Conservation (phyloP, 495 filamentous ascomycete genomes). For the Penicillium samsonianum region DNA sequence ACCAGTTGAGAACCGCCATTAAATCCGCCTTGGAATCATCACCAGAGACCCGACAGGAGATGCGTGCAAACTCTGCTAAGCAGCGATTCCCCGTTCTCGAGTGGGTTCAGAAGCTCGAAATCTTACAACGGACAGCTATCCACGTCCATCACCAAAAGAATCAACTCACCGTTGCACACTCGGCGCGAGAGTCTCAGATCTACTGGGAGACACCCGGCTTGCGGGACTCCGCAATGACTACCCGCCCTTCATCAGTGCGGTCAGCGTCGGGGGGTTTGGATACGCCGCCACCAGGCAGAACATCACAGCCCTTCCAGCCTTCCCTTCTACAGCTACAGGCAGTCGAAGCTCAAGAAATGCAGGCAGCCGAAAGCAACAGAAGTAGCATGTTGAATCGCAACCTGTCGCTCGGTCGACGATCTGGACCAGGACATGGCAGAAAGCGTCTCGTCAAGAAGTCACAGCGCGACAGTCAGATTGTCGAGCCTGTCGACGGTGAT, state of each 20-base stretch:
- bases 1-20: slow-evolving; percentile 64
- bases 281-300: neutral
- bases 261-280: slow-evolving; percentile 10
- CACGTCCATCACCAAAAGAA: slow-evolving; percentile 25
- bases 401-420: slow-evolving; percentile 29
- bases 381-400: slow-evolving; percentile 13
- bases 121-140: slow-evolving; percentile 48
- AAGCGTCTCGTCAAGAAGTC: slow-evolving; percentile 20
- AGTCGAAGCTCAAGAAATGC: slow-evolving; percentile 11
- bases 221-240: slow-evolving; percentile 5
- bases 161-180: slow-evolving; percentile 13
- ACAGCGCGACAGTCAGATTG: slow-evolving; percentile 17
- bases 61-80: slow-evolving; percentile 65
- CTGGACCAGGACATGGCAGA: slow-evolving; percentile 30
- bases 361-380: slow-evolving; percentile 6
- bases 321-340: slow-evolving; percentile 21
- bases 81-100: slow-evolving; percentile 67
- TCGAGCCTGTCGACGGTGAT: slow-evolving; percentile 9
- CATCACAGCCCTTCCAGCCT: slow-evolving; percentile 17
- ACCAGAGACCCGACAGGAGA: slow-evolving; percentile 50
- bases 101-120: slow-evolving; percentile 56
- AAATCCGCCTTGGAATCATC: slow-evolving; percentile 59
- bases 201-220: slow-evolving; percentile 5
- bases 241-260: slow-evolving; percentile 2
- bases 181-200: slow-evolving; percentile 10